A percentile compares a stretch with the other conserved stretches of the same genome.
Evolutionary conservation across 179 eudicot genomes (phyloP).

Genomic region (Nepenthes alata): DNA sequence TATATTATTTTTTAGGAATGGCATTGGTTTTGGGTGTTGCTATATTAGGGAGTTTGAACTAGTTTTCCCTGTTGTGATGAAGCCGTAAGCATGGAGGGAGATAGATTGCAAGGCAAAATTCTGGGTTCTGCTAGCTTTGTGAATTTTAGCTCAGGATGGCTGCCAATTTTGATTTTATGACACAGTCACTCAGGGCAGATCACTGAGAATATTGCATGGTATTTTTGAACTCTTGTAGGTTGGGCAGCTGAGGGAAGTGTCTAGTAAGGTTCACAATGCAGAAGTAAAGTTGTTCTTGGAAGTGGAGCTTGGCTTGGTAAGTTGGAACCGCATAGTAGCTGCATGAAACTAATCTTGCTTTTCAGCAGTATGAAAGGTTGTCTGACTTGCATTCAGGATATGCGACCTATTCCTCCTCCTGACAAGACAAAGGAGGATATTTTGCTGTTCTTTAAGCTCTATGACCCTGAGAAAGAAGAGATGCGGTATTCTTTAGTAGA

Average conservation of each 20-base stretch:
- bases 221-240: slow-evolving; percentile 33
- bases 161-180: too few species aligned
- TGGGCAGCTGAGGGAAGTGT: slow-evolving; percentile 70
- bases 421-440: slow-evolving; percentile 74
- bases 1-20: too few species aligned
- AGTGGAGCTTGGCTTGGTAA: slow-evolving; percentile 63
- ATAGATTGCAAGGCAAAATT: too few species aligned
- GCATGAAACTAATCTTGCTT: neutral
- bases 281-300: slow-evolving; percentile 75
- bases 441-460: slow-evolving; percentile 74
- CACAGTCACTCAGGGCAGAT: too few species aligned
- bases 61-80: too few species aligned
- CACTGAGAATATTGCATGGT: too few species aligned
- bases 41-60: too few species aligned
- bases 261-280: slow-evolving; percentile 57
- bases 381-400: slow-evolving; percentile 33
- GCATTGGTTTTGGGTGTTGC: too few species aligned
- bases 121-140: too few species aligned
- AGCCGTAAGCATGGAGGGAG: too few species aligned
- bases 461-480: slow-evolving; percentile 80
- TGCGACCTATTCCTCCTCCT: slow-evolving; percentile 53
- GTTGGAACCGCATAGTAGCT: slow-evolving; percentile 1
- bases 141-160: too few species aligned
- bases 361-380: neutral
- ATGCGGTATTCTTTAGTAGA: slow-evolving; percentile 42